Evolutionary conservation across 129 eudicot genomes (phyloP), one percentile per base, ranked within the genome.

Genomic region (Flaveria sonorensis): DNA sequence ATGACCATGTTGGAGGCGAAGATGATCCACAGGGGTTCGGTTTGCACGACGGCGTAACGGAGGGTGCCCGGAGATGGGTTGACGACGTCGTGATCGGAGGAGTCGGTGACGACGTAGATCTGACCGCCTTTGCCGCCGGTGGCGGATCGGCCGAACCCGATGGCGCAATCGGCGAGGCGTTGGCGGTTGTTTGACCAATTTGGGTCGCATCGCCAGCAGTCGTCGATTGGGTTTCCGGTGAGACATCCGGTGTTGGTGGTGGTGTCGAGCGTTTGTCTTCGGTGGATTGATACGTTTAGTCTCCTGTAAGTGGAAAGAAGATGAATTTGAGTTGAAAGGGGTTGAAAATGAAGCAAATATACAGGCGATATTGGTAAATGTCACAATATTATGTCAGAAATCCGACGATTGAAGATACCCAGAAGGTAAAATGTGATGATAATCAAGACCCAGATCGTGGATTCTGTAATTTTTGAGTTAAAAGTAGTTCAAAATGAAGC

Each of bases 181-280:
- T 91, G 93, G 23, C 98, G 90, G 86, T 87, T 86, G 68, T 77
- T 73, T 1, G 82, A 84, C 98, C 98, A 94, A 64, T 89, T 91
- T n/a, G 92, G 77, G 90, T 94, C 97, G 81, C 98, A 94, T 0
- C 85, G 78, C 98, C 98, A 94, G 79, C 98, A 94, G 59, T 94
- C 98, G 85, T 94, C 98, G 15, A 94, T 89, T 55, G 98, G 98
- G 85, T 94, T 94, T 19, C 98, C 98, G 70, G 96, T 89, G 15
- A 84, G 89, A 64, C 96, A 91, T 3, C 79, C 66, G 46, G 21
- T 30, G 26, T 68, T 15, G 45, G 79, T 30, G 26, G 67, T 15
- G 45, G 79, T 81, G 60, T 70, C 71, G 11, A 89, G 81, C 71
- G 84, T 79, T 68, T 88, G 83, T 68, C 97, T 83, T 84, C 93